Conservation (phyloP, 305 asterid genomes). For the Fraxinus angustifolia region DNA sequence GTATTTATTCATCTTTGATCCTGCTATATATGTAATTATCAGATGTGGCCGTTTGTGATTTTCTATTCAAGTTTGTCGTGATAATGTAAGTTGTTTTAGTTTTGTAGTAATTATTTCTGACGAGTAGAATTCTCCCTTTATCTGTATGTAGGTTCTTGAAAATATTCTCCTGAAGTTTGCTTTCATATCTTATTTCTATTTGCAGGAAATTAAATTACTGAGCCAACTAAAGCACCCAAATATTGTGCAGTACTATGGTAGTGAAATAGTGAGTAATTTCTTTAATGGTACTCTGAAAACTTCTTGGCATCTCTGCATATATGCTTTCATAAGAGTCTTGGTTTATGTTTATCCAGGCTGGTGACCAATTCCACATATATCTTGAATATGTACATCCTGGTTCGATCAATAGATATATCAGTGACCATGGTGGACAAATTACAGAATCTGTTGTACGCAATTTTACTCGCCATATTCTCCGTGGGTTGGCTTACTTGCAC, state of each 20-base stretch:
- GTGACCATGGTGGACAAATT: constrained; percentile 71
- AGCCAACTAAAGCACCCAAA: constrained; percentile 80
- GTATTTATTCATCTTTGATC: background rate
- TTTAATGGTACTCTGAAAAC: background rate
- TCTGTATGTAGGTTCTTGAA: background rate
- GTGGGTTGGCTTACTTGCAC: constrained; percentile 86
- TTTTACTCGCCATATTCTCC: constrained; percentile 85
- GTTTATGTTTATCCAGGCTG: constrained; percentile 47
- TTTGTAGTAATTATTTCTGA: background rate
- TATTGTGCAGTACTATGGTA: constrained; percentile 84
- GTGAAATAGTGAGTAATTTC: constrained; percentile 64
- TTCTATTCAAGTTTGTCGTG: background rate
- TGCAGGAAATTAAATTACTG: constrained; percentile 80
- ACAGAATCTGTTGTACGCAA: constrained; percentile 83
- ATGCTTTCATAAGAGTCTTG: constrained; percentile 18
- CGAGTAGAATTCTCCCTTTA: background rate
- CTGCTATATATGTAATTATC: background rate
- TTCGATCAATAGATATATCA: constrained; percentile 70
- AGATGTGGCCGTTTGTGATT: background rate
- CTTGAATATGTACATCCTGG: constrained; percentile 94
- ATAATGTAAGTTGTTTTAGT: background rate
- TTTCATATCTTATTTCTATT: background rate
- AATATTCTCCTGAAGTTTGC: background rate
- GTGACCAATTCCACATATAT: constrained; percentile 73
- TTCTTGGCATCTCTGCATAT: constrained; percentile 7